phyloP scores from a whole-genome alignment of 2,329 filamentous ascomycete species.

The Fusarium sp. region DNA sequence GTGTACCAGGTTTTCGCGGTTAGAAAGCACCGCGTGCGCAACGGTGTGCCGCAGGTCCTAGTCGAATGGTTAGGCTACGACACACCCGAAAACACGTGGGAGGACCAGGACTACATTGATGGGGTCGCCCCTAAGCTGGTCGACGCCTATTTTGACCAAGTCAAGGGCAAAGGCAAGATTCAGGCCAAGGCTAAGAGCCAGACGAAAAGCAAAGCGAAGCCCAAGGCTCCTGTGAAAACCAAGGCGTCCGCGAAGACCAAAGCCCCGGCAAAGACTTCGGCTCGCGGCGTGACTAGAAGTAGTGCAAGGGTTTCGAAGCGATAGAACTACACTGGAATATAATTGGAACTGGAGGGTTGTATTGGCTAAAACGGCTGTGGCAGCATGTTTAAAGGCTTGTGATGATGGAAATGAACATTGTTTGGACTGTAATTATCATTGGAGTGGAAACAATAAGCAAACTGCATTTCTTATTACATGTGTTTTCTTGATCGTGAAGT shows the following conservation, averaged over 20 bases:
- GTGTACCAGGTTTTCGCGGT: conserved; percentile 48
- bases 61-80: conserved; percentile 51
- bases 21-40: conserved; percentile 43
- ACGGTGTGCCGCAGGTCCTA: conserved; percentile 40
- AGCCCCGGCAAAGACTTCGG: neutral
- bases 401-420: conserved; percentile 15
- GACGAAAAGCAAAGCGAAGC: neutral
- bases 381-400: neutral
- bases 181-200: conserved; percentile 12
- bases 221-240: neutral
- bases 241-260: neutral
- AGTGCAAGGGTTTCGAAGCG: neutral
- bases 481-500: neutral
- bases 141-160: conserved; percentile 40
- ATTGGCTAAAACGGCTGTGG: neutral
- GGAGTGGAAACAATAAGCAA: neutral
- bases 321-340: neutral
- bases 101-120: conserved; percentile 38
- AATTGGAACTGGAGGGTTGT: neutral
- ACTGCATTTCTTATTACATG: neutral
- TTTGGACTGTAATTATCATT: neutral
- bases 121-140: conserved; percentile 41
- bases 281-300: neutral
- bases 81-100: conserved; percentile 44
- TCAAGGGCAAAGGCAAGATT: neutral